Percentiles rank a stretch among this genome's conserved stretches.
These are phyloP conservation scores for Apiospora rasikravindrae DNA, from an alignment of 2,329 filamentous ascomycete genomes.

Conservation along the genomic window DNA sequence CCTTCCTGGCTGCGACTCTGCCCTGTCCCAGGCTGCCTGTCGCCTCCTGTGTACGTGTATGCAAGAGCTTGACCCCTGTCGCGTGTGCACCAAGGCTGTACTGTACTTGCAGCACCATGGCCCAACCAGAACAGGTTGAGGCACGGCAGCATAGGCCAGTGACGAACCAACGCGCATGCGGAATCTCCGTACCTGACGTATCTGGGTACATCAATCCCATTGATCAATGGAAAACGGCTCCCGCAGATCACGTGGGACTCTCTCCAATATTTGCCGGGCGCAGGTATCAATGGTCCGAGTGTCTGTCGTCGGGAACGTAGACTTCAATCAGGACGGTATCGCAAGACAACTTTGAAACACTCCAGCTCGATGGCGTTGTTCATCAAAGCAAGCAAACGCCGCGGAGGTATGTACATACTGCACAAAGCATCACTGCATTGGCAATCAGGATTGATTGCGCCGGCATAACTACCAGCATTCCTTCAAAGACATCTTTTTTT, in stretches of 20 bases:
- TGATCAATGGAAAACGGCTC: neutral
- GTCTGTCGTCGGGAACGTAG: neutral
- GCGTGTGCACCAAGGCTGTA: neutral
- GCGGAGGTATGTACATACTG: neutral
- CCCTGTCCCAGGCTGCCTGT: neutral
- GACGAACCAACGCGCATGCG: neutral
- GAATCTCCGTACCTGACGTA: neutral
- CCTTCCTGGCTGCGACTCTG: neutral
- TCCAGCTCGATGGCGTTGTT: neutral
- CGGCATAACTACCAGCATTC: neutral
- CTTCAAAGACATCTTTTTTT: neutral
- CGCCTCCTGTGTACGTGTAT: neutral
- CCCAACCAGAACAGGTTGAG: neutral
- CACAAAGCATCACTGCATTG: neutral
- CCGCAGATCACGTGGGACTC: neutral
- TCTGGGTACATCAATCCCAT: neutral
- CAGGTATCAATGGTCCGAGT: neutral
- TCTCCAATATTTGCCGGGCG: neutral
- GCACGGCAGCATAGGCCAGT: neutral
- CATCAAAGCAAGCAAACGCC: constrained; percentile 8
- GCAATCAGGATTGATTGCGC: no score
- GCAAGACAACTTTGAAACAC: constrained; percentile 15
- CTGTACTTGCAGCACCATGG: neutral
- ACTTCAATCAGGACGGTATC: constrained; percentile 6
- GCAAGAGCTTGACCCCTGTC: constrained; percentile 8